Evolutionary conservation across 441 rosid species (phyloP).

Genomic region (Jatropha podagrica): DNA sequence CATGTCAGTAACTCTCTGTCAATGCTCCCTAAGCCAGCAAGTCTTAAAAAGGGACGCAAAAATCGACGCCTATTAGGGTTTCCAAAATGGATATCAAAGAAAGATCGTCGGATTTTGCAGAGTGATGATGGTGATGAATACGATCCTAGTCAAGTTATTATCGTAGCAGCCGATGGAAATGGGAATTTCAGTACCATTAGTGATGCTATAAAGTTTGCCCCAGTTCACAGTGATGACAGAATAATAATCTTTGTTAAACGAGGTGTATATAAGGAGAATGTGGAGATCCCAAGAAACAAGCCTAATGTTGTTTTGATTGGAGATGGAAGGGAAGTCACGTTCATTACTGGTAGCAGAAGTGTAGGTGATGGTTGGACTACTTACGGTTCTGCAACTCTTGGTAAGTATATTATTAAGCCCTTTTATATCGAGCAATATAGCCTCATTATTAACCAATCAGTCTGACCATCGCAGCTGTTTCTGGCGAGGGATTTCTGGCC

Average conservation of each 20-base stretch:
- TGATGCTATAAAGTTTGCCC: conserved; percentile 67
- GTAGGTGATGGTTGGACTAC: conserved; percentile 81
- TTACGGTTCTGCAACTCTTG: conserved; percentile 83
- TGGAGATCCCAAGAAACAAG: conserved; percentile 59
- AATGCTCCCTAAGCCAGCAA: conserved; percentile 37
- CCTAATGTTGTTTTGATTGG: conserved; percentile 69
- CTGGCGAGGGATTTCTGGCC: conserved; percentile 83
- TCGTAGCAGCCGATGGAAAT: conserved; percentile 69
- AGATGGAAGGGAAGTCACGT: conserved; percentile 61
- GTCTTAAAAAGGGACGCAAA: conserved; percentile 18
- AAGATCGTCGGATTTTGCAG: conserved; percentile 55
- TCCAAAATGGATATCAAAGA: conserved; percentile 54
- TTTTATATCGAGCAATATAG: too few relatives aligned
- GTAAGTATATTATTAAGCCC: conserved; percentile 26
- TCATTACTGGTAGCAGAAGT: conserved; percentile 62
- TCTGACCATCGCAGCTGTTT: conserved; percentile 51
- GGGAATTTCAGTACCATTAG: conserved; percentile 63
- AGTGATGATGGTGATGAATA: conserved; percentile 34
- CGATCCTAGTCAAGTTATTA: conserved; percentile 43
- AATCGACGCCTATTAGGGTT: conserved; percentile 50
- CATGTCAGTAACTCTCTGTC: conserved; percentile 83
- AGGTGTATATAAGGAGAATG: conserved; percentile 69
- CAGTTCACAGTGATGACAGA: conserved; percentile 50
- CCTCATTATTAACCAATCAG: too few relatives aligned
- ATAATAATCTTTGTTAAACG: conserved; percentile 46